phyloP scores from a whole-genome alignment of 2,329 filamentous ascomycete genomes.

The Fusarium virguliforme region DNA sequence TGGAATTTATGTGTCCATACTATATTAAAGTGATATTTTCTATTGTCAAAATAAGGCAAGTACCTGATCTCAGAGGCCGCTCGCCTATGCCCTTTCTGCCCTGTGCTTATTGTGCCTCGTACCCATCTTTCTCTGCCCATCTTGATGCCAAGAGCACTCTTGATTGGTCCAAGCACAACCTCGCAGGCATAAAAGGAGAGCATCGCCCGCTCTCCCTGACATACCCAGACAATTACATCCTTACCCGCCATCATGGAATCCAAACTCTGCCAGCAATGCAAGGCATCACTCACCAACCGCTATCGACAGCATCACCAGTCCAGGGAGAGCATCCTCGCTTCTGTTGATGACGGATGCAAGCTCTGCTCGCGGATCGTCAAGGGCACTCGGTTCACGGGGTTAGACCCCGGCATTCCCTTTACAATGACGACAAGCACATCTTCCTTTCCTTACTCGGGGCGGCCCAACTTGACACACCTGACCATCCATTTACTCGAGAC shows the following conservation, averaged over 20 bases:
- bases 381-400: not conserved
- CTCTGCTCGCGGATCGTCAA: conserved; percentile 1
- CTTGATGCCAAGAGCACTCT: no score
- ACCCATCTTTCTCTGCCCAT: no score
- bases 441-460: no score
- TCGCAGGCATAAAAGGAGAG: no score
- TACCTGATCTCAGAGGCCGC: no score
- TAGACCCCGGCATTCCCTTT: not conserved
- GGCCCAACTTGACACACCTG: no score
- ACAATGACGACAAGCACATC: not conserved
- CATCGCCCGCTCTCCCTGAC: no score
- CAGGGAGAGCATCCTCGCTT: not conserved
- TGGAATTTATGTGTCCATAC: not conserved
- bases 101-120: no score
- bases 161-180: no score
- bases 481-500: not conserved
- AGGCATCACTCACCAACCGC: not conserved
- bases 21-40: not conserved
- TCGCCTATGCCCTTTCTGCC: no score
- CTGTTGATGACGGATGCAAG: not conserved
- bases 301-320: conserved; percentile 1
- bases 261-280: conserved; percentile 1
- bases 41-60: no score
- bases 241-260: not conserved
- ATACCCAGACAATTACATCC: no score